These are phyloP conservation scores for Trichosporon asahii DNA, from an alignment of 1,284 basidiomycete genomes.

Conservation along the genomic window DNA sequence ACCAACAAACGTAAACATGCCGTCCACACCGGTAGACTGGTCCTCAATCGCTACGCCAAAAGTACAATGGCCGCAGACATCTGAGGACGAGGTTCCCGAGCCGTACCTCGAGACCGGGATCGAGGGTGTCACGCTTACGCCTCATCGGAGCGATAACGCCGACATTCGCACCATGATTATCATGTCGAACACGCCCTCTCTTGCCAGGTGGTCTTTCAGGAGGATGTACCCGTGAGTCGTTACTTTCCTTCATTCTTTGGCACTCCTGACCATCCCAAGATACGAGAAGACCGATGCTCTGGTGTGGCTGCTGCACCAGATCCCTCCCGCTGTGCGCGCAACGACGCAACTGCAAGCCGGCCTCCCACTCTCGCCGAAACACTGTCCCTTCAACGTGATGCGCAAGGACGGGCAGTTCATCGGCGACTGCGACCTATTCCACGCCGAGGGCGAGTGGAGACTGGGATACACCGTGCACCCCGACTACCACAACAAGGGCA, in stretches of 20 bases:
- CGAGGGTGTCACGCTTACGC: background rate
- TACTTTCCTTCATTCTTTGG: background rate
- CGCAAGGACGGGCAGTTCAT: background rate
- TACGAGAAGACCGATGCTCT: background rate
- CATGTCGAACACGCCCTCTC: background rate
- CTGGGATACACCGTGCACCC: background rate
- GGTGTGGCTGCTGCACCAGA: background rate
- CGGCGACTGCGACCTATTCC: conserved; percentile 1
- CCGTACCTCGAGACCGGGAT: background rate
- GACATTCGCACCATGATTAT: background rate
- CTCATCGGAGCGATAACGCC: background rate
- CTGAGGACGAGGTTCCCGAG: background rate
- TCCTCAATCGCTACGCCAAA: background rate
- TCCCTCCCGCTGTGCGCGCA: background rate
- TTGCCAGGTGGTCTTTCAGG: background rate
- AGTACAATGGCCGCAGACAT: background rate
- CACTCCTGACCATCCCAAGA: too few species aligned
- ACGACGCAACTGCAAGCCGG: background rate
- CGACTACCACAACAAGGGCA: background rate
- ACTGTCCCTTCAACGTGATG: background rate
- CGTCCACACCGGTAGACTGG: background rate
- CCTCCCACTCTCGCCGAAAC: background rate
- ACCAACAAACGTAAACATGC: background rate
- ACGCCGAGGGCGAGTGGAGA: background rate
- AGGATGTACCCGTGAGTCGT: background rate